These are phyloP conservation scores for Populus deltoides DNA, from an alignment of 345 rosid genomes.

Conservation along the genomic window DNA sequence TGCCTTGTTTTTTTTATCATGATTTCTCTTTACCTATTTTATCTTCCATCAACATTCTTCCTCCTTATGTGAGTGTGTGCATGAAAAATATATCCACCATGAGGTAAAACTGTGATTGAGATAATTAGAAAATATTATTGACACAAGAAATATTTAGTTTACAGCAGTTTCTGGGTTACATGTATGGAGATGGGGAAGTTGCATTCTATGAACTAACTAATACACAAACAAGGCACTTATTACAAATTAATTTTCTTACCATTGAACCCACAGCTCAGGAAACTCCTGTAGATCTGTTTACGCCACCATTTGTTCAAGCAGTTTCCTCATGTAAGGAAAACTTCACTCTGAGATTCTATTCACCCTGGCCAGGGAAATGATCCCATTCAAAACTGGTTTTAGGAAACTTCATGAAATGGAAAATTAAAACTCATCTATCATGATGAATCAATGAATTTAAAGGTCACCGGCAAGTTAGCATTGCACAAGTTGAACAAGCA, in stretches of 20 bases:
- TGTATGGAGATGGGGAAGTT: not conserved
- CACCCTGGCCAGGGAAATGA: slow-evolving; percentile 9
- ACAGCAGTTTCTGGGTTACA: not conserved
- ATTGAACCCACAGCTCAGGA: too few species aligned
- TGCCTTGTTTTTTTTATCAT: too few species aligned
- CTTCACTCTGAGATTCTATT: not conserved
- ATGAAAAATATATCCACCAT: not conserved
- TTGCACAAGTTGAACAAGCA: not conserved
- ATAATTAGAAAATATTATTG: not conserved
- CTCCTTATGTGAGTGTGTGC: not conserved
- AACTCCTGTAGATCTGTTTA: not conserved
- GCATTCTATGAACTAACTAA: not conserved
- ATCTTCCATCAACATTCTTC: not conserved
- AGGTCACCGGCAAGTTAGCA: not conserved
- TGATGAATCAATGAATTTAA: not conserved
- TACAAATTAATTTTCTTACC: not conserved
- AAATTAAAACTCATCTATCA: not conserved
- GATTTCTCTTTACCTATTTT: not conserved
- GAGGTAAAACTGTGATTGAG: not conserved
- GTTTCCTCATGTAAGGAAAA: not conserved
- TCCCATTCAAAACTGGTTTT: not conserved
- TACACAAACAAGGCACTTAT: not conserved
- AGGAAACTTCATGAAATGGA: not conserved
- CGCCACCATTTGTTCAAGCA: not conserved
- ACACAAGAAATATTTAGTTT: not conserved